Evolutionary conservation across 2,329 filamentous ascomycete genomes (phyloP).

Genomic region (Beauveria scarabaeidicola): DNA sequence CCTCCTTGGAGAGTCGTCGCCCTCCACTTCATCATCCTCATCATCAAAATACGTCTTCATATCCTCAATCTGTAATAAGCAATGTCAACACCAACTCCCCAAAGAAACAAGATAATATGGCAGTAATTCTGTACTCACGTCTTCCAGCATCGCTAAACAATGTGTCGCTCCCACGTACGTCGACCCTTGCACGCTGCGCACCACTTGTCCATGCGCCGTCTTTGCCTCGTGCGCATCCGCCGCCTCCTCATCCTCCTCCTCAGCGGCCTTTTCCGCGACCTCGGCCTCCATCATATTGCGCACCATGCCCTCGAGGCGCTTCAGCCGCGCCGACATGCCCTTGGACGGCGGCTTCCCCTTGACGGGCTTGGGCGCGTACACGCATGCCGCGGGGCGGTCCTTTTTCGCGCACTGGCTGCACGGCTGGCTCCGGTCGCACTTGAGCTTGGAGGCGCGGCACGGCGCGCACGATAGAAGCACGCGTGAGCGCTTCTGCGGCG

Average conservation of each 20-base stretch:
- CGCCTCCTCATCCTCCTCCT: not conserved
- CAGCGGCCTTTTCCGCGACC: conserved; percentile 12
- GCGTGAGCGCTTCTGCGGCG: conserved; percentile 35
- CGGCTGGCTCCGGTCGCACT: conserved; percentile 45
- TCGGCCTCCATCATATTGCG: conserved; percentile 43
- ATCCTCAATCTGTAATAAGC: conserved; percentile 46
- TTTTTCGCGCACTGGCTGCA: conserved; percentile 46
- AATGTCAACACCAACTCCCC: conserved; percentile 8
- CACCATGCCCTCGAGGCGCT: conserved; percentile 50
- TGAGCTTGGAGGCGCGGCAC: conserved; percentile 46
- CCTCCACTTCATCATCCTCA: conserved; percentile 28
- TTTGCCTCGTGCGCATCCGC: conserved; percentile 16
- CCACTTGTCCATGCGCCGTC: conserved; percentile 31
- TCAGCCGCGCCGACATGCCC: conserved; percentile 46
- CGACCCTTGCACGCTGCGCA: conserved; percentile 33
- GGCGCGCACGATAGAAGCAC: conserved; percentile 44
- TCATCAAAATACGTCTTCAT: conserved; percentile 50
- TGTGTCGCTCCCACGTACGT: conserved; percentile 52
- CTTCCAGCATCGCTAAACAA: conserved; percentile 51
- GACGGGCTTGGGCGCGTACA: conserved; percentile 39
- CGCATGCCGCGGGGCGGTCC: conserved; percentile 35
- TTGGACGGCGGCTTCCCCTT: conserved; percentile 32
- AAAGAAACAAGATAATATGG: not conserved
- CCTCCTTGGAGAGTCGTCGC: conserved; percentile 23
- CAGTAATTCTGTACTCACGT: conserved; percentile 32